phyloP scores from a whole-genome alignment of 2,329 filamentous ascomycete genomes.

The Fusarium armeniacum region DNA sequence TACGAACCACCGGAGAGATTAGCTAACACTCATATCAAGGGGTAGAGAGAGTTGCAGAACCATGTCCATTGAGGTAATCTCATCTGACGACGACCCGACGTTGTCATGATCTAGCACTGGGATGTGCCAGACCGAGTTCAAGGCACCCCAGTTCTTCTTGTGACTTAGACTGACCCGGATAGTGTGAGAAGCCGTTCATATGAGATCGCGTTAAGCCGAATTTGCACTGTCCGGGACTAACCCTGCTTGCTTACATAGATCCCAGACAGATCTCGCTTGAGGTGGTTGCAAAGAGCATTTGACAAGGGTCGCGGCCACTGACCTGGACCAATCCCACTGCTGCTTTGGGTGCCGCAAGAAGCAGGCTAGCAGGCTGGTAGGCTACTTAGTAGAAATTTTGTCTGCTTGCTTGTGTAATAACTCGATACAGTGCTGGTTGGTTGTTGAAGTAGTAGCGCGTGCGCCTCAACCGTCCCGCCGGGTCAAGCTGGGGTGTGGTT shows the following conservation, averaged over 20 bases:
- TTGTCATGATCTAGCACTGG: constrained; percentile 25
- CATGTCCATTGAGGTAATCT: constrained; percentile 27
- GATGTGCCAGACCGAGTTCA: constrained; percentile 2
- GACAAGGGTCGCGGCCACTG: constrained; percentile 35
- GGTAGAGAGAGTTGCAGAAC: constrained; percentile 22
- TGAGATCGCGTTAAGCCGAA: constrained; percentile 45
- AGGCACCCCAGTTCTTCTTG: constrained; percentile 20
- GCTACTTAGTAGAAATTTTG: constrained; percentile 29
- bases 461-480: constrained; percentile 37
- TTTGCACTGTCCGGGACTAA: constrained; percentile 43
- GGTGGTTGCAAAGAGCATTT: constrained; percentile 28
- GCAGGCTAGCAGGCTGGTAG: constrained; percentile 18
- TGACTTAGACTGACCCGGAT: constrained; percentile 34
- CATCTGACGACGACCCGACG: constrained; percentile 1
- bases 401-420: constrained; percentile 25
- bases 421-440: constrained; percentile 24
- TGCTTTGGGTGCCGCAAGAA: constrained; percentile 13
- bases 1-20: not conserved
- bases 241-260: constrained; percentile 45
- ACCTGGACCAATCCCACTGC: constrained; percentile 32
- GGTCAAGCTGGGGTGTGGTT: constrained; percentile 24
- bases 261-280: constrained; percentile 41
- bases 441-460: constrained; percentile 15
- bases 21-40: constrained; percentile 7
- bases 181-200: constrained; percentile 32